Evolutionary conservation across 2,329 filamentous ascomycete species (phyloP).

Genomic region (Aaosphaeria arxii): DNA sequence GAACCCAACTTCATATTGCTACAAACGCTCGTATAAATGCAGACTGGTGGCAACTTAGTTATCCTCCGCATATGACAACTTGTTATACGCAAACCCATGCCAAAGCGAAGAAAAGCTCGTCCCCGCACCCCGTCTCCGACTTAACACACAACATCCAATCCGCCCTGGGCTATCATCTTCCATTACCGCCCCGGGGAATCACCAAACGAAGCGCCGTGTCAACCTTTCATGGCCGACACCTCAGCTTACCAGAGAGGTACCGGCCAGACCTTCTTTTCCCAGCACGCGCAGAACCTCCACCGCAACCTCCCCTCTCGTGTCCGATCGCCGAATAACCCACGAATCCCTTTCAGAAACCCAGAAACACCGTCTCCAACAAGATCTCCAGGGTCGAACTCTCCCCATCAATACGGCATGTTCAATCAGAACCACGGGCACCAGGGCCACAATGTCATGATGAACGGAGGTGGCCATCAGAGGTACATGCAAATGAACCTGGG

Average conservation of each 20-base stretch:
- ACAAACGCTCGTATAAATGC: not conserved
- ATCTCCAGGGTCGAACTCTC: constrained; percentile 53
- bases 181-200: constrained; percentile 27
- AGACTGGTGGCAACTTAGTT: not conserved
- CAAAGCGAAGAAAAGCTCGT: constrained; percentile 48
- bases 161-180: constrained; percentile 20
- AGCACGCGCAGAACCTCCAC: constrained; percentile 48
- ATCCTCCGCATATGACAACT: constrained; percentile 27
- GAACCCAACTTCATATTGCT: not conserved
- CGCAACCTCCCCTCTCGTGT: constrained; percentile 46
- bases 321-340: constrained; percentile 45
- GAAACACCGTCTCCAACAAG: constrained; percentile 58
- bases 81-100: constrained; percentile 43
- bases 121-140: constrained; percentile 43
- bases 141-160: constrained; percentile 28
- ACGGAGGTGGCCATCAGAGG: constrained; percentile 60
- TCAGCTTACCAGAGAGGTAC: constrained; percentile 62
- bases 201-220: constrained; percentile 17
- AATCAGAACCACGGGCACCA: constrained; percentile 64
- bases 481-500: constrained; percentile 60
- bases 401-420: constrained; percentile 64
- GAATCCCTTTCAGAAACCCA: constrained; percentile 41
- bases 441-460: constrained; percentile 73
- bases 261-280: constrained; percentile 58
- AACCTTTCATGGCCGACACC: constrained; percentile 65